A percentile compares a stretch with the other conserved stretches of the same genome.
These are phyloP conservation scores for Cladosporium sp. DNA, from an alignment of 2,329 filamentous ascomycete genomes.

Conservation along the genomic window DNA sequence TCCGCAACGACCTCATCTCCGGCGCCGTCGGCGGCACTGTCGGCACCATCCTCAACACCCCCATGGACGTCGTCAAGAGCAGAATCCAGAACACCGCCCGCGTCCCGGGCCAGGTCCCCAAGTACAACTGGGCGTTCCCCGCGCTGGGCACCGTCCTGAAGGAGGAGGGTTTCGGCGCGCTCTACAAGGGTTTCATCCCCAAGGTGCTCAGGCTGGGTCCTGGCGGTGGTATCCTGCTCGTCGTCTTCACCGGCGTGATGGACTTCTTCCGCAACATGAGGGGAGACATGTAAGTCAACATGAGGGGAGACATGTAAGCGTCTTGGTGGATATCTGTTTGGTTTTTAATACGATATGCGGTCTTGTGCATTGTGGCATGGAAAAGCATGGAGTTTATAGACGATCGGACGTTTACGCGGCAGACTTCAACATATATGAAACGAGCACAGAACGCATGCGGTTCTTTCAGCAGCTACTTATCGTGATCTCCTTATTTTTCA, in stretches of 20 bases:
- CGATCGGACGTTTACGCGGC: neutral
- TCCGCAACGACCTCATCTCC: conserved; percentile 80
- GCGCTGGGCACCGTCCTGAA: conserved; percentile 77
- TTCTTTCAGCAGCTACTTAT: neutral
- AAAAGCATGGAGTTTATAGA: conserved; percentile 9
- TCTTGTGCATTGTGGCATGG: conserved; percentile 5
- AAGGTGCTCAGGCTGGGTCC: conserved; percentile 80
- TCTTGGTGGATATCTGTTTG: neutral
- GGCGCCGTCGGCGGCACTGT: conserved; percentile 83
- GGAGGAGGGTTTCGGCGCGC: conserved; percentile 84
- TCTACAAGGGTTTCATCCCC: conserved; percentile 97
- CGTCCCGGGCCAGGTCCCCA: conserved; percentile 71
- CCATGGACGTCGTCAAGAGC: conserved; percentile 96
- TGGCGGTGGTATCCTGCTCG: conserved; percentile 67
- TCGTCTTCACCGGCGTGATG: conserved; percentile 82
- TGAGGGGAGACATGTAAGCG: conserved; percentile 40
- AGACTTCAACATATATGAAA: conserved; percentile 7
- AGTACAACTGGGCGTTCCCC: conserved; percentile 99
- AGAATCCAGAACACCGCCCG: conserved; percentile 92
- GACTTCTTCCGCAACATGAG: conserved; percentile 81
- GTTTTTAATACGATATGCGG: neutral
- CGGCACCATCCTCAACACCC: conserved; percentile 90
- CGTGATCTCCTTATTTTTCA: too few species aligned
- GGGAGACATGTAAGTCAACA: conserved; percentile 42
- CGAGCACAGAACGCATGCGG: conserved; percentile 1